Base-by-base conservation (phyloP, 2,329 filamentous ascomycete species). In the Tolypocladium guangdongense region DNA sequence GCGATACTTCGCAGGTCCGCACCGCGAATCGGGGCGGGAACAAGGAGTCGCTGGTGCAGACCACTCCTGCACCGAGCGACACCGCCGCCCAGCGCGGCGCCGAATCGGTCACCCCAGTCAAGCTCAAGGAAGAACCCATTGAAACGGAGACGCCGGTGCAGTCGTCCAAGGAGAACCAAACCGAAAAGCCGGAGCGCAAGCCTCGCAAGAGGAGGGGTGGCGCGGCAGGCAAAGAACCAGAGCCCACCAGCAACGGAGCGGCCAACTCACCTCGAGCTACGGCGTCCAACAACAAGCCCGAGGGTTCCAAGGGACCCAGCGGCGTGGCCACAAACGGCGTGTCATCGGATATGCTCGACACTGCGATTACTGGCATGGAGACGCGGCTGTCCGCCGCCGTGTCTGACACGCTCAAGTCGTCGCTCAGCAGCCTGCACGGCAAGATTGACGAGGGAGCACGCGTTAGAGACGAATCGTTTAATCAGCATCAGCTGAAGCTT, bases 141-240 rank as follows among this genome's bases (percentile, higher is more conserved):
- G 76, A 80, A 45, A 69, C 74, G 32, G 76, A 79, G 57, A 68
- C 70, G 18, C 67, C 71, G 33, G 63, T 63, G 27, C 68, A 68
- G 55, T 65, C 69, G 20, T 63, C 67, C 30, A 71, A 69, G 56
- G 69, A 72, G 55, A 66, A 63, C 24, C 65, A 67, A 51, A 59
- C 70, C 1, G 84, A 87, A 57, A 86, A 83, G 69, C 62, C 71
- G 1, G 86, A 89, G 62, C 79, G 79, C 63, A 82, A 80, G 62
- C 65, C 71, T 36, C 69, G 77, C 39, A 87, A 85, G 73, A 88
- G 89, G 76, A 92, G 90, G 75, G 80, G 43, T 14, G 27, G 77
- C 55, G 75, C 74, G 54, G 67, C 69, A 7, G 67, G 20, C 70
- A 32, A 67, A 70, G 57, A 57, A 66, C 14, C 71, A 2, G 82